phyloP scores from a whole-genome alignment of 352 stramenopile genomes.

The Salisapilia sapeloensis region DNA sequence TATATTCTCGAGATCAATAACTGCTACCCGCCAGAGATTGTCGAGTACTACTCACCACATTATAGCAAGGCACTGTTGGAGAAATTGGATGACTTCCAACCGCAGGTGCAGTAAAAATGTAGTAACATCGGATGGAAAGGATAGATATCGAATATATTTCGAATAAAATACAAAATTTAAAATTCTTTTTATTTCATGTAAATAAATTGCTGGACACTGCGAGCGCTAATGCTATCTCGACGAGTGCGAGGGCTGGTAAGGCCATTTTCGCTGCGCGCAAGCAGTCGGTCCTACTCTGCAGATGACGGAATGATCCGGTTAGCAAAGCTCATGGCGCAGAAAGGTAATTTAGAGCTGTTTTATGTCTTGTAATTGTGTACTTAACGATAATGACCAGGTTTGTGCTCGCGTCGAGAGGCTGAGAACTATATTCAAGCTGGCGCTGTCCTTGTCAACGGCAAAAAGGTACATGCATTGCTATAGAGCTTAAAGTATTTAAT shows the following conservation, averaged over 20 bases:
- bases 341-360: slow-evolving; percentile 3
- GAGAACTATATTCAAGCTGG: slow-evolving; percentile 67
- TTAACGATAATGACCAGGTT: slow-evolving; percentile 5
- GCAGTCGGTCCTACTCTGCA: too few relatives aligned
- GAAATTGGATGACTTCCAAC: slow-evolving; percentile 91
- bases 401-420: slow-evolving; percentile 68
- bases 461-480: slow-evolving; percentile 11
- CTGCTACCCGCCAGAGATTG: slow-evolving; percentile 91
- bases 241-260: too few relatives aligned
- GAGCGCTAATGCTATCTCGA: too few relatives aligned
- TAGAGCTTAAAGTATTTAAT: neutral
- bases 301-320: slow-evolving; percentile 24
- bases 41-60: slow-evolving; percentile 93
- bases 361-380: neutral
- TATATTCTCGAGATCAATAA: slow-evolving; percentile 94
- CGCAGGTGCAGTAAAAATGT: slow-evolving; percentile 59
- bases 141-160: too few relatives aligned
- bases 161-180: too few relatives aligned
- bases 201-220: too few relatives aligned
- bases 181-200: too few relatives aligned
- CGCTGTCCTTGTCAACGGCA: slow-evolving; percentile 54
- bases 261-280: too few relatives aligned
- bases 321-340: slow-evolving; percentile 67
- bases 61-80: slow-evolving; percentile 93
- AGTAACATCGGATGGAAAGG: too few relatives aligned